Evolutionary conservation across 1,284 basidiomycete species (phyloP), one percentile per base, ranked within the genome.

Genomic region (Leccinum griseonigrum): DNA sequence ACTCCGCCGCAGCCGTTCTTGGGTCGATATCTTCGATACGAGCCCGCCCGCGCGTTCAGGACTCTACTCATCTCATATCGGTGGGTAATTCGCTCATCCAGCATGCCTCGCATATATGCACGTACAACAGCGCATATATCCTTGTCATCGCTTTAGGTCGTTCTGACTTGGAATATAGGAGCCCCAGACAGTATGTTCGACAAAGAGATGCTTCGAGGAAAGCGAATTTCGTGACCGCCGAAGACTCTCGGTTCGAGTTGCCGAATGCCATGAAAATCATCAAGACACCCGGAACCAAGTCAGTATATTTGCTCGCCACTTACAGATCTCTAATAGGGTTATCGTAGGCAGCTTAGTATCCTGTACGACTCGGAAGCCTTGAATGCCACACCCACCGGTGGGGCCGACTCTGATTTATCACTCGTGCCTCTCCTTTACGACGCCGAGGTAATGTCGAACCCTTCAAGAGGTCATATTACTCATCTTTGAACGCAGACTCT

Each of bases 31-130:
- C 77, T 92, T 63, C 88, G 90, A 55, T 92, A 85, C 63, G 91
- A 92, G 66, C 83, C 81, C 29, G 90, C 90, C n/a, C 82, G 88
- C 63, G 88, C 88, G n/a, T 87, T 85, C 67, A 82, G 88, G 64
- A 84, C 89, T 14, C 76, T 92, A 18, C 77, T 89, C 60, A 77
- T 92, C 58, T 92, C 91, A 18, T 92, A 90, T 71, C 80, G 87
- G 88, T 88, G 65, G 54, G 78, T 22, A 59, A n/a, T 13, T 51
- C n/a, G 26, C 40, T 54, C 36, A 26, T 18, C 11, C 31, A 40
- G 22, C 28, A 40, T 48, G 40, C 18, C n/a, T 53, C 14, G 5
- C 22, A 48, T 66, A 64, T 75, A 68, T 68, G 69, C 70, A 34
- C 52, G 10, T 22, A 51, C 3, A 46, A 52, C 8, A 10, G 38